Conservation (phyloP, 2,329 filamentous ascomycete genomes). For the Talaromyces sp. region DNA sequence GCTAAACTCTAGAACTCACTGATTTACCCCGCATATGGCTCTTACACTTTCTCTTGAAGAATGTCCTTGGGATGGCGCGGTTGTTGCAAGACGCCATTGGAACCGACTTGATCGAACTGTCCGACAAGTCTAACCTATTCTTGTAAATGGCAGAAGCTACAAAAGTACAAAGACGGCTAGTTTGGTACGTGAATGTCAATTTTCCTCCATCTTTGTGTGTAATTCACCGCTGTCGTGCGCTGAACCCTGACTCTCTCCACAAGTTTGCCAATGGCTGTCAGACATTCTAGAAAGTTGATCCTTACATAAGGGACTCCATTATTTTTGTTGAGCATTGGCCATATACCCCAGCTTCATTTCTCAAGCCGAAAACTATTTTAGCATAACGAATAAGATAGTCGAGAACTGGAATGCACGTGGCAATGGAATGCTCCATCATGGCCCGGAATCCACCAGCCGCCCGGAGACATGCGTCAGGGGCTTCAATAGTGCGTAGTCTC, state of each 20-base stretch:
- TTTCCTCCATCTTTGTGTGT: neutral
- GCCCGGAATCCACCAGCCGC: neutral
- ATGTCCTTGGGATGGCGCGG: neutral
- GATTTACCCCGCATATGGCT: neutral
- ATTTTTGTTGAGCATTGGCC: neutral
- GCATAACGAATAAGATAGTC: neutral
- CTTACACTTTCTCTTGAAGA: neutral
- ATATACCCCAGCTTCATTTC: neutral
- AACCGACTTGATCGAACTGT: neutral
- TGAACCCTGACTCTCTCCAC: neutral
- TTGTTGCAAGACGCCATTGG: neutral
- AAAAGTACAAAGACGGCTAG: neutral
- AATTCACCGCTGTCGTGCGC: neutral
- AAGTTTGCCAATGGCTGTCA: conserved; percentile 2
- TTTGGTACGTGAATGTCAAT: neutral
- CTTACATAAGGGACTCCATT: neutral
- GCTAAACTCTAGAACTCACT: neutral
- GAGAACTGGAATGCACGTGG: neutral
- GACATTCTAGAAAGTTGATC: neutral
- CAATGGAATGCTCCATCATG: neutral
- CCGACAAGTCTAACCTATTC: neutral
- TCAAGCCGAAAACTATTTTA: neutral
- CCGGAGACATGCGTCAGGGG: neutral
- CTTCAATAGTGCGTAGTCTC: neutral
- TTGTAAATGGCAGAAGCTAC: neutral